Evolutionary conservation across 805 yeast species (phyloP).

Genomic region (Metschnikowia lachancei): DNA sequence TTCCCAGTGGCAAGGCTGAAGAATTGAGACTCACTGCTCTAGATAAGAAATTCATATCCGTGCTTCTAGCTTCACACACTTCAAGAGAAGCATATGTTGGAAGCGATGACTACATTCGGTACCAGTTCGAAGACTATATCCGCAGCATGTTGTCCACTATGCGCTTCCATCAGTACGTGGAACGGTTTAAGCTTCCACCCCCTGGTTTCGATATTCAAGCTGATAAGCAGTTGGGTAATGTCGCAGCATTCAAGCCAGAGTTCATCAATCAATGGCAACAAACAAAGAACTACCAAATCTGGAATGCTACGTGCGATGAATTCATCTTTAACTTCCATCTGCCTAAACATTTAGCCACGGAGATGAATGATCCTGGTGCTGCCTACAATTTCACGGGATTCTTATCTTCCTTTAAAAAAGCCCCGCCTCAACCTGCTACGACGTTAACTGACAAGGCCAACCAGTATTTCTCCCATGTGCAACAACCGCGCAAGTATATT

Average conservation of each 20-base stretch:
- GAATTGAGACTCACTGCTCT: conserved; percentile 34
- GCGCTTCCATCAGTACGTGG: conserved; percentile 62
- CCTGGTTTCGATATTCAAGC: conserved; percentile 35
- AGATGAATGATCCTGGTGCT: conserved; percentile 14
- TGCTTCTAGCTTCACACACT: conserved; percentile 45
- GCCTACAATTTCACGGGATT: conserved; percentile 17
- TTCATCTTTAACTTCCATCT: conserved; percentile 43
- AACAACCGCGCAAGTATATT: conserved; percentile 21
- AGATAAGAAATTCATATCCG: conserved; percentile 76
- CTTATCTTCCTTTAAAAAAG: conserved; percentile 17
- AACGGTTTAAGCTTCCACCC: conserved; percentile 36
- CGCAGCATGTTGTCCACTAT: conserved; percentile 70
- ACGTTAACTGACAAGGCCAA: conserved; percentile 15
- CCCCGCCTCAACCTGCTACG: conserved; percentile 6
- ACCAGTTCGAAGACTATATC: conserved; percentile 87
- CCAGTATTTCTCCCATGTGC: conserved; percentile 16
- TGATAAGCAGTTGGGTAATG: conserved; percentile 26
- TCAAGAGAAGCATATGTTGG: conserved; percentile 34
- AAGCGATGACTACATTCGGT: conserved; percentile 79
- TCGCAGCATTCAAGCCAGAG: conserved; percentile 29
- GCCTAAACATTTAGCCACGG: conserved; percentile 38
- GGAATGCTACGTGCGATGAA: conserved; percentile 43
- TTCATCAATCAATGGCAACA: conserved; percentile 35
- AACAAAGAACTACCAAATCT: conserved; percentile 37
- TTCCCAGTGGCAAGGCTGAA: conserved; percentile 38